Conservation (phyloP, 768 basidiomycete species). For the Tulasnella sp. region DNA sequence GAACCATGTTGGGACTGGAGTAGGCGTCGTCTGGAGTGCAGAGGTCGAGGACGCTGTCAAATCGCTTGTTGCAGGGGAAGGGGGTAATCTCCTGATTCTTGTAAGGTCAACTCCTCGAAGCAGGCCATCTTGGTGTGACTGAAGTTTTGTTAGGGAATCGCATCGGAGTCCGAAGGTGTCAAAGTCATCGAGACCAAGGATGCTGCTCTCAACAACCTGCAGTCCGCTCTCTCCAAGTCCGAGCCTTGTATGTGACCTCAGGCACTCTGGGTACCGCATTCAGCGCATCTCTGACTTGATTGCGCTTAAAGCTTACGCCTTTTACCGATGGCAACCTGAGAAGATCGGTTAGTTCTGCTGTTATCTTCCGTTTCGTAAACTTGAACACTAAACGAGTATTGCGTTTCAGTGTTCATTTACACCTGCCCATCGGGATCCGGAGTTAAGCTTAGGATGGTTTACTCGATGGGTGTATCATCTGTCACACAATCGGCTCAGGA, state of each 20-base stretch:
- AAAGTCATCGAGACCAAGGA: conserved; percentile 50
- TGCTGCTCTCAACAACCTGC: conserved; percentile 51
- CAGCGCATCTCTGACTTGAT: background rate
- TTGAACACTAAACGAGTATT: conserved; percentile 6
- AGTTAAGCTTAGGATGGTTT: conserved; percentile 86
- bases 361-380: background rate
- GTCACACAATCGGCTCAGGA: conserved; percentile 62
- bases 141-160: conserved; percentile 58
- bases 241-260: conserved; percentile 55
- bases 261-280: conserved; percentile 28
- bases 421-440: conserved; percentile 82
- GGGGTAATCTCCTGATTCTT: conserved; percentile 61
- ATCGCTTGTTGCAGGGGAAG: conserved; percentile 54
- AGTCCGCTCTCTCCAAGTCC: conserved; percentile 55
- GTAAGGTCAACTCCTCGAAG: conserved; percentile 51
- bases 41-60: conserved; percentile 68
- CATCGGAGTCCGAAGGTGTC: conserved; percentile 64
- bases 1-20: conserved; percentile 58
- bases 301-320: conserved; percentile 17
- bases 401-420: conserved; percentile 77
- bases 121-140: background rate
- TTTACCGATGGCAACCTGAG: conserved; percentile 26
- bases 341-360: conserved; percentile 10
- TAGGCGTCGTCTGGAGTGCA: conserved; percentile 69
- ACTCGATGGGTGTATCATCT: conserved; percentile 68